Conservation (phyloP, 441 rosid species). For the Jatropha podagrica region DNA sequence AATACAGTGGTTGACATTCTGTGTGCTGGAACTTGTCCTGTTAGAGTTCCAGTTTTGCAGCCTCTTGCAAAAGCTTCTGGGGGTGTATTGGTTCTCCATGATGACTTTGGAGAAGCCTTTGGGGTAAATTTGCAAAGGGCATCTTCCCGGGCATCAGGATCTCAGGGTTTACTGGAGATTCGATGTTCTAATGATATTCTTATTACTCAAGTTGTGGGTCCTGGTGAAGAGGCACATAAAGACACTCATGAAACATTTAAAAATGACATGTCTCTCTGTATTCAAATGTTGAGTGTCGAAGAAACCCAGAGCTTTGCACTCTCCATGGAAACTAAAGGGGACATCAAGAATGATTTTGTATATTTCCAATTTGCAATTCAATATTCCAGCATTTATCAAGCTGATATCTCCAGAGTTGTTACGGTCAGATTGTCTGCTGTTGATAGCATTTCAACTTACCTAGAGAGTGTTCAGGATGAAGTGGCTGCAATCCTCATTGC, state of each 20-base stretch:
- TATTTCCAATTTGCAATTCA: constrained; percentile 88
- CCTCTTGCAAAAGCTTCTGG: constrained; percentile 96
- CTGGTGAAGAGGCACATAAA: constrained; percentile 86
- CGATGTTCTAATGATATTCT: constrained; percentile 93
- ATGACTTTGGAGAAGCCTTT: constrained; percentile 98
- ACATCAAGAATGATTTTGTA: constrained; percentile 69
- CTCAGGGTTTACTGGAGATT: constrained; percentile 85
- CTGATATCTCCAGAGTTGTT: constrained; percentile 81
- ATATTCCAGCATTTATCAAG: constrained; percentile 79
- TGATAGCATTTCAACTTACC: constrained; percentile 83
- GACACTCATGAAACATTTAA: constrained; percentile 75
- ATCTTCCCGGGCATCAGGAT: constrained; percentile 79
- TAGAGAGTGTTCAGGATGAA: constrained; percentile 75
- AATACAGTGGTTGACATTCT: constrained; percentile 87
- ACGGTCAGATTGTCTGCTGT: constrained; percentile 78
- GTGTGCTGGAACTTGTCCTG: constrained; percentile 97
- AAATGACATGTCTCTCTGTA: constrained; percentile 57
- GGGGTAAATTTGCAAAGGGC: constrained; percentile 97
- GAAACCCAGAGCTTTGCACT: constrained; percentile 91
- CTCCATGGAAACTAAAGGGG: constrained; percentile 83
- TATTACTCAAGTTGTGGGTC: constrained; percentile 89
- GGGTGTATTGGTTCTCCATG: constrained; percentile 92
- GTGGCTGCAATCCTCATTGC: constrained; percentile 86
- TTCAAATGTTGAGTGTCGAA: constrained; percentile 90
- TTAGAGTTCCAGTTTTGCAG: constrained; percentile 78